Evolutionary conservation across 2,329 filamentous ascomycete genomes (phyloP), one percentile per base, ranked within the genome.

Genomic region (Phyllosticta capitalensis): DNA sequence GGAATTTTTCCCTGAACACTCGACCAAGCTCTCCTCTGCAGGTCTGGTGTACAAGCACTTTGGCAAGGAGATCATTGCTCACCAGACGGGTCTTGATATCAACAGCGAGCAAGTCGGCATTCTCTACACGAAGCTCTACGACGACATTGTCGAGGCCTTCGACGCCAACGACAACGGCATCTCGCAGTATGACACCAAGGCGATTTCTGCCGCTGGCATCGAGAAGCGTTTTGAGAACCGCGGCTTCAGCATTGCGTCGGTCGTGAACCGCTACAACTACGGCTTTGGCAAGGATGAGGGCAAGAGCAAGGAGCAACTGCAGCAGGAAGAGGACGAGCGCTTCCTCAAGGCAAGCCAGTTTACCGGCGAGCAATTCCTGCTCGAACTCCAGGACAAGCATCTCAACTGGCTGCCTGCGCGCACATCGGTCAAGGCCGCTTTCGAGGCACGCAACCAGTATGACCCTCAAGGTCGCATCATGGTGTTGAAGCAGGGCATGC

Each of bases 91-190:
- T 5, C 75, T 86, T 26, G 71, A 80, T 12, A 77, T 84, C 64
- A 84, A 86, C 58, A 79, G 81, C 64, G 74, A 83, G 51, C 86
- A 91, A 65, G 86, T 94, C 52, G 79, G 81, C 49, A 75, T 95
- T 28, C 79, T 99, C 58, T 95, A 89, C 79, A 80, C 84, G 68
- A 96, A 96, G 79, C 77, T 99, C 55, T 99, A 99, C 80, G 85
- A 87, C 66, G 88, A 88, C 74, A 96, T 97, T 73, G 81, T 99
- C 71, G 94, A 99, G 79, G 91, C 94, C 1, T 86, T 99, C 60
- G 94, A 99, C 75, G 94, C 92, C 61, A 92, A 99, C 75, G 94
- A 99, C 80, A 99, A 99, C 74, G 94, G 94, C 65, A 88, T 99
- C 70, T 86, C 86, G 24, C 82, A 80, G 61, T 95, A 95, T 76